Evolutionary conservation across 129 eudicot genomes (phyloP).

Genomic region (Saussurea involucrata): DNA sequence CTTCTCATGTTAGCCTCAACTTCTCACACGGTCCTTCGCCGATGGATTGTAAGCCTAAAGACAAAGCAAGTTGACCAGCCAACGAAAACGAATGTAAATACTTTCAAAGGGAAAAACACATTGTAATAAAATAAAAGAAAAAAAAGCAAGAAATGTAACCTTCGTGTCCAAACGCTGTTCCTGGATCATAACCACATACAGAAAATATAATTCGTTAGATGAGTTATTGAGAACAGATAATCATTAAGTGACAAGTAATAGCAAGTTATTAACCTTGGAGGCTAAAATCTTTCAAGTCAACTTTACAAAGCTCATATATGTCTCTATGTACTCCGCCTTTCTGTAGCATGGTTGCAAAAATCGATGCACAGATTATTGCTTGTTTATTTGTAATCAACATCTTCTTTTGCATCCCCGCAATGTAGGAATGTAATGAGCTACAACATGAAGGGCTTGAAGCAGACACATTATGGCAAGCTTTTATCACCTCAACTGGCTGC

Average conservation of each 20-base stretch:
- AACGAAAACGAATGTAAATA: background rate
- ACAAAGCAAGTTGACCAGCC: too few species aligned
- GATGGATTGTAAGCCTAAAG: too few species aligned
- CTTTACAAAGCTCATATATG: constrained; percentile 88
- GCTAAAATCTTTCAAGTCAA: constrained; percentile 88
- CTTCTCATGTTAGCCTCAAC: too few species aligned
- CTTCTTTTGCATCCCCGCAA: constrained; percentile 66
- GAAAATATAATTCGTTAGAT: constrained; percentile 27
- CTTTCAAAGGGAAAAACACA: background rate
- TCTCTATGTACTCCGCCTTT: constrained; percentile 84
- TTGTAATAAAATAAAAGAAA: background rate
- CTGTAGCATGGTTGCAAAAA: constrained; percentile 71
- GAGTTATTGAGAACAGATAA: constrained; percentile 5
- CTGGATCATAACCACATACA: constrained; percentile 10
- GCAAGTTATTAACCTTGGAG: constrained; percentile 57
- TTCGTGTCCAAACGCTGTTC: constrained; percentile 71
- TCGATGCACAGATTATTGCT: constrained; percentile 80
- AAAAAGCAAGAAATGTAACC: constrained; percentile 32
- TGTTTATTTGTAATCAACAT: constrained; percentile 84
- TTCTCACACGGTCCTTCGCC: too few species aligned
- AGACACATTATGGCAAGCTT: constrained; percentile 69
- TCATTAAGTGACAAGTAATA: background rate
- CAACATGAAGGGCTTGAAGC: constrained; percentile 81
- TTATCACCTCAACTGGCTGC: constrained; percentile 77
- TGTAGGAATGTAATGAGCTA: constrained; percentile 68